Base-by-base conservation (phyloP, 352 stramenopile genomes). In the Globisporangium ultimum region DNA sequence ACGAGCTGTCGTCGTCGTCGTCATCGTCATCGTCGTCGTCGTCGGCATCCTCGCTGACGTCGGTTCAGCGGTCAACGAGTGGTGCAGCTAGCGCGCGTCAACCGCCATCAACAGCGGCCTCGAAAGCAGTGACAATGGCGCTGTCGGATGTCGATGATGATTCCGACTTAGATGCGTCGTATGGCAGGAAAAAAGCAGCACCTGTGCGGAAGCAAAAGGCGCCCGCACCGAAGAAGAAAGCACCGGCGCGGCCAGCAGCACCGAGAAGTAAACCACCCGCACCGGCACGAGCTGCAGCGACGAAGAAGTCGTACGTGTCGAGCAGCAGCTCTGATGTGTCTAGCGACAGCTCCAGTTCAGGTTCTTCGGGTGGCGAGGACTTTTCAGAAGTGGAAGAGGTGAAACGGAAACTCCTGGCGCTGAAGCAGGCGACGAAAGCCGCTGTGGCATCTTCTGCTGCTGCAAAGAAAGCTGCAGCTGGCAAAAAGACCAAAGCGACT, bases 311-410 rank as follows among this genome's bases (percentile, higher is more conserved):
- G 5, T 62, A 71, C 22, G 75, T 63, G 18, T 83, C 71, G 34
- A 86, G 76, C 64, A 82, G 75, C 53, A 78, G 69, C 42, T 83
- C 72, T 15, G 66, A 69, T 38, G 53, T 46, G 15, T 71, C 63
- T 4, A 75, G 74, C 60, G 72, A 78, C 56, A 87, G 72, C 52
- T 80, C 65, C 18, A 83, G 74, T 62, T 87, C 72, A n/a, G 70
- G 76, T 24, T 84, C 74, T 24, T 84, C 73, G 2, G 53, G 40
- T 13, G 67, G 76, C 22, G 56, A 76, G 42, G 76, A 74, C n/a
- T 47, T 69, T 13, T 75, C 67, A 32, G 63, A 87, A 59, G 63
- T 66, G 28, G 47, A 58, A 53, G 32, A 56, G 22, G 53, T 53
- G 11, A 61, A 66, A 36, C 21, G 38, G 17, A 66, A 66, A 46